Evolutionary conservation across 805 yeast species (phyloP).

Genomic region (Ogataea dorogensis): DNA sequence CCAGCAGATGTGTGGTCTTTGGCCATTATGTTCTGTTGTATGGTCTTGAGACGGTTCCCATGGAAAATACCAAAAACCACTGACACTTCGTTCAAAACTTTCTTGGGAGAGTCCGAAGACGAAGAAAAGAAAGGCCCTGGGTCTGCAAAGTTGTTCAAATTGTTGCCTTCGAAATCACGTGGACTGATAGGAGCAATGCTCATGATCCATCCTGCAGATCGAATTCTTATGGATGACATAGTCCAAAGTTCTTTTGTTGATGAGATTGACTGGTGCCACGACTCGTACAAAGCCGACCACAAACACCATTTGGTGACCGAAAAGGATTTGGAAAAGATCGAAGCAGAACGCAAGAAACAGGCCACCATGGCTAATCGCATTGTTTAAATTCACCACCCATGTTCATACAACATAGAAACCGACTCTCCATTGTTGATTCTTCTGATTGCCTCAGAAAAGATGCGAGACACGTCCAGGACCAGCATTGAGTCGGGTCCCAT

Average conservation of each 20-base stretch:
- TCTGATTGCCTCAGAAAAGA: conserved; percentile 93
- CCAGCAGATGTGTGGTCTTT: conserved; percentile 91
- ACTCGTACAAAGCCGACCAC: conserved; percentile 41
- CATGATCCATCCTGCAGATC: conserved; percentile 50
- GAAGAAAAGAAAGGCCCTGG: conserved; percentile 42
- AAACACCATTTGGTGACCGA: conserved; percentile 68
- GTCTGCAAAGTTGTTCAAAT: conserved; percentile 66
- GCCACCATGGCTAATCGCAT: conserved; percentile 19
- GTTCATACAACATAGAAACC: conserved; percentile 89
- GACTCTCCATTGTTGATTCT: conserved; percentile 97
- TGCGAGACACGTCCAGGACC: conserved; percentile 81
- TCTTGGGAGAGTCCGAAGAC: conserved; percentile 36
- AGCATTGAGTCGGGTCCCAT: conserved; percentile 56
- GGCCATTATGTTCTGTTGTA: conserved; percentile 90
- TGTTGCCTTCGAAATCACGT: conserved; percentile 69
- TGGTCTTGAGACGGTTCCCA: conserved; percentile 84
- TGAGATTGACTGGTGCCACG: conserved; percentile 54
- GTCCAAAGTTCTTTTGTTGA: conserved; percentile 56
- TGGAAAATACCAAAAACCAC: conserved; percentile 88
- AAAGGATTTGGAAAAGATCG: conserved; percentile 49
- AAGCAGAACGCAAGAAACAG: conserved; percentile 35
- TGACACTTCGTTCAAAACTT: conserved; percentile 75
- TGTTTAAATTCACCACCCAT: conserved; percentile 50
- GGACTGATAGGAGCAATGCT: conserved; percentile 65
- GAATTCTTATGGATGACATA: conserved; percentile 61